These are phyloP conservation scores for Polymyxa betae DNA, from an alignment of 208 protist genomes.

Conservation along the genomic window DNA sequence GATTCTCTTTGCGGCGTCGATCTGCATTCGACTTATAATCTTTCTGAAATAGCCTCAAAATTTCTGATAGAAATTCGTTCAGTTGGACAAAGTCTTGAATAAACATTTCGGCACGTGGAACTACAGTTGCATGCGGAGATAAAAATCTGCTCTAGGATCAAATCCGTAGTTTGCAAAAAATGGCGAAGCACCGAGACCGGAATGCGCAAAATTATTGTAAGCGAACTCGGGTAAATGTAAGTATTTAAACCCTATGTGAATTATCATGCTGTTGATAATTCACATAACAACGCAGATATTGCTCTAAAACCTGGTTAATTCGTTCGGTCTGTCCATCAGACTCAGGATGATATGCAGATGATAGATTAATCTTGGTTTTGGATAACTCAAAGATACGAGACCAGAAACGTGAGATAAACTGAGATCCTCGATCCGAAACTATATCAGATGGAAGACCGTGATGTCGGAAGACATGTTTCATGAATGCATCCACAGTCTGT, in stretches of 20 bases:
- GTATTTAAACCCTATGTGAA: not conserved
- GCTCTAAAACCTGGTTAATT: slow-evolving; percentile 42
- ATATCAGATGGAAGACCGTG: slow-evolving; percentile 32
- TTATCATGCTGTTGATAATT: not conserved
- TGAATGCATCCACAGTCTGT: not conserved
- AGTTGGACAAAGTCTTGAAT: too few relatives aligned
- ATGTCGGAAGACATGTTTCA: not conserved
- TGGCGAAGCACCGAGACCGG: not conserved
- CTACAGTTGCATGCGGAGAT: too few relatives aligned
- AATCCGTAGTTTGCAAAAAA: slow-evolving; percentile 42
- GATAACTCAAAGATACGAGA: too few relatives aligned
- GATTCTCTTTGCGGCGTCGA: too few relatives aligned
- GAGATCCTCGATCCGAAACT: slow-evolving; percentile 24
- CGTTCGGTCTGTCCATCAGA: slow-evolving; percentile 41
- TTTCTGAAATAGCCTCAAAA: too few relatives aligned
- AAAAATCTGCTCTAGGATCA: too few relatives aligned
- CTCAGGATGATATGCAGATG: not conserved
- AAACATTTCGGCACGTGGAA: too few relatives aligned
- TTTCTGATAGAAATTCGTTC: too few relatives aligned
- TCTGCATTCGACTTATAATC: too few relatives aligned
- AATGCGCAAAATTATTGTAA: not conserved
- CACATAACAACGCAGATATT: not conserved
- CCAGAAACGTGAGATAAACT: not conserved
- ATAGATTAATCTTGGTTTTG: not conserved
- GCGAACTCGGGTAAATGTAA: slow-evolving; percentile 21